Percentiles rank a stretch among this genome's conserved stretches.
Conservation (phyloP, 352 stramenopile genomes). For the Pythium folliculosum region DNA sequence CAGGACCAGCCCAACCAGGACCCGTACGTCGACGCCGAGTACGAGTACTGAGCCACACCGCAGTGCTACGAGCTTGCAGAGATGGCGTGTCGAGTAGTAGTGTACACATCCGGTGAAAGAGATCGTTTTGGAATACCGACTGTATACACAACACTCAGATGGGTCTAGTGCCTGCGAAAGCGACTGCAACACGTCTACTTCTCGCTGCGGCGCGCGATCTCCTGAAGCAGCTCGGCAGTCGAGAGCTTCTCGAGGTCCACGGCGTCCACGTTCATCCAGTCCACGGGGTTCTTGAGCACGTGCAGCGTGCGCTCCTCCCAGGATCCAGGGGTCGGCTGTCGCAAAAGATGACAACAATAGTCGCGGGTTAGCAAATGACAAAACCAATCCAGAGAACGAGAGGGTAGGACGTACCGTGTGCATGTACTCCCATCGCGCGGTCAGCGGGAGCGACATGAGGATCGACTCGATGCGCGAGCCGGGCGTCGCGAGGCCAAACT, state of each 20-base stretch:
- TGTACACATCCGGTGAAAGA: neutral
- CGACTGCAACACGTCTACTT: neutral
- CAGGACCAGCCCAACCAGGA: slow-evolving; percentile 45
- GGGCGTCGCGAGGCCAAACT: slow-evolving; percentile 97
- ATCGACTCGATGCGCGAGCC: slow-evolving; percentile 98
- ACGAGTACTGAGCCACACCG: slow-evolving; percentile 26
- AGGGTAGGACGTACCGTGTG: slow-evolving; percentile 37
- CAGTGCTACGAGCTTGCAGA: no score
- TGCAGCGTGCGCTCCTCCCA: slow-evolving; percentile 94
- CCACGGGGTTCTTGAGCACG: slow-evolving; percentile 92
- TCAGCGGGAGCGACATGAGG: slow-evolving; percentile 98
- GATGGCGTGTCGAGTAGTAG: no score
- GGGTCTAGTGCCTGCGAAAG: neutral
- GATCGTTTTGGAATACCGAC: neutral
- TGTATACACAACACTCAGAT: slow-evolving; percentile 15
- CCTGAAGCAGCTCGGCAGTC: slow-evolving; percentile 71
- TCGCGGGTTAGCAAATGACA: neutral
- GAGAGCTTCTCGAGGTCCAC: slow-evolving; percentile 71
- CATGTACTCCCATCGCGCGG: slow-evolving; percentile 97
- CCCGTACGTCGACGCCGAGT: slow-evolving; percentile 55
- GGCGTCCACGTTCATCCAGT: slow-evolving; percentile 92
- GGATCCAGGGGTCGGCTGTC: slow-evolving; percentile 78
- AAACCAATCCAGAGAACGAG: neutral
- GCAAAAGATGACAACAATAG: neutral
- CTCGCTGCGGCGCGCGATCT: slow-evolving; percentile 76